Base-by-base conservation (phyloP, 106 monocot genomes). In the Dendrobium officinale region DNA sequence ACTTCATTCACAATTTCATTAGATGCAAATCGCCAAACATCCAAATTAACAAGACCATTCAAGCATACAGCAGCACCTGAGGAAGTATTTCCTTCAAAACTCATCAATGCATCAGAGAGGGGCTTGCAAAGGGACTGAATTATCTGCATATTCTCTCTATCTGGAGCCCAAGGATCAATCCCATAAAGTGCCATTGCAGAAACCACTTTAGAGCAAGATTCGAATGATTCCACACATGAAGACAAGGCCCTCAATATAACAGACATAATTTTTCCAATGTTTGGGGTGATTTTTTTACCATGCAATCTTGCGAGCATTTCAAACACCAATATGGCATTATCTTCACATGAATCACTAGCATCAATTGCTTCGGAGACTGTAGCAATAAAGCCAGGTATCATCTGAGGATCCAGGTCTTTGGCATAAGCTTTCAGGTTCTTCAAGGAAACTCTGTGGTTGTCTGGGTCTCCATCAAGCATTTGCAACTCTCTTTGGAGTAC, bases 121-220 rank as follows among this genome's bases (percentile, higher is more conserved):
- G 96, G 96, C 85, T 87, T 88, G 77, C 89, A 93, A 10, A 96
- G 87, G 29, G 89, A 91, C 16, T 55, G 37, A 51, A 96, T 89
- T 59, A 96, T 93, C 82, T 56, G 85, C 9, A 68, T 79, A 84
- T 93, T 96, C 82, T 91, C 96, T 16, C 67, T 80, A 9, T 88
- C 85, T 0, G 86, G 84, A 11, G 85, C 91, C 7, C 86, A 89
- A 24, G 86, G 89, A 51, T 96, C 91, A 41, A 96, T 96, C 17
- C 86, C 93, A 68, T 96, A 93, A 4, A 93, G 89, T n/a, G 93
- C 91, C 43, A 96, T 88, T 0, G 96, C 89, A 5, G 93, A 89
- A 37, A 89, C 96, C 1, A 96, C 96, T 78, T 90, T 96, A 27
- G 93, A 84, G 83, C 93, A 93, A 13, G 96, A 86, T 49, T 96